phyloP scores from a whole-genome alignment of 805 yeast species.

The Cyberlindnera nakhonratchasimensis region DNA sequence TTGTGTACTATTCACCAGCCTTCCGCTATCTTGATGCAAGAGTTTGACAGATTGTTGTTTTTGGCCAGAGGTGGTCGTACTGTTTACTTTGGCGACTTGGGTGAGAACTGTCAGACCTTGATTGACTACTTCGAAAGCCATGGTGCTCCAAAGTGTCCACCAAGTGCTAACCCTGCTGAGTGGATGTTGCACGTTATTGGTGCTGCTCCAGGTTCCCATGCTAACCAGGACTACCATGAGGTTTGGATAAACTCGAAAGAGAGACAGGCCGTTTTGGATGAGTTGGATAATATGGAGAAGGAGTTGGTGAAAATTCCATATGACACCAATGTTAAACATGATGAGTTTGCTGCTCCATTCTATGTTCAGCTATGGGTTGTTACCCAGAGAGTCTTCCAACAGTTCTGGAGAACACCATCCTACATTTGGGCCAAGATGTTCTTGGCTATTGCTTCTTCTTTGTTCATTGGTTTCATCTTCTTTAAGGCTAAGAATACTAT shows the following conservation, averaged over 20 bases:
- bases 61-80: slow-evolving; percentile 70
- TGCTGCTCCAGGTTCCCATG: slow-evolving; percentile 78
- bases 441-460: slow-evolving; percentile 50
- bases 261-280: slow-evolving; percentile 51
- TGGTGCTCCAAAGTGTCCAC: slow-evolving; percentile 67
- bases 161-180: slow-evolving; percentile 77
- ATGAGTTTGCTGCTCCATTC: slow-evolving; percentile 43
- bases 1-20: slow-evolving; percentile 83
- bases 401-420: slow-evolving; percentile 64
- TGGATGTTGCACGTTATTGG: slow-evolving; percentile 90
- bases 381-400: slow-evolving; percentile 54
- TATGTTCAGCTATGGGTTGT: slow-evolving; percentile 43
- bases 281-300: slow-evolving; percentile 60
- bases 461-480: slow-evolving; percentile 73
- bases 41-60: slow-evolving; percentile 72
- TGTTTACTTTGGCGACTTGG: slow-evolving; percentile 73
- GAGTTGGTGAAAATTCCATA: slow-evolving; percentile 44
- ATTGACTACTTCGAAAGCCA: slow-evolving; percentile 62
- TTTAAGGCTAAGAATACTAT: slow-evolving; percentile 60
- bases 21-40: slow-evolving; percentile 72
- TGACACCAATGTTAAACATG: slow-evolving; percentile 31
- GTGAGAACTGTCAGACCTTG: slow-evolving; percentile 53
- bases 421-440: slow-evolving; percentile 58
- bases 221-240: slow-evolving; percentile 66
- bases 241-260: slow-evolving; percentile 76